These are phyloP conservation scores for Cicer chorassanicum DNA, from an alignment of 306 rosid genomes.

Conservation along the genomic window DNA sequence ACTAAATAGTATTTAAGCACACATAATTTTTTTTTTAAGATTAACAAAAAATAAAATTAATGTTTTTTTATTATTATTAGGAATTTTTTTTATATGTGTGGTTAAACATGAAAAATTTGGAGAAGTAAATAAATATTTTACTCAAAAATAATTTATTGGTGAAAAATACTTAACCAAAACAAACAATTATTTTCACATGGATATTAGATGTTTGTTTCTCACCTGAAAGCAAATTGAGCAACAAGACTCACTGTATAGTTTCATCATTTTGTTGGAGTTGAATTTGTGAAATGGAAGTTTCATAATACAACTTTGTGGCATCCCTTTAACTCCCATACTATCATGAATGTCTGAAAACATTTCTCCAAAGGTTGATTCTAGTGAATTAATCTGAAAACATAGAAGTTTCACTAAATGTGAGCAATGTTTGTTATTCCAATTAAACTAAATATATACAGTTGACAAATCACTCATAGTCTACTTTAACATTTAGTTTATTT, in stretches of 20 bases:
- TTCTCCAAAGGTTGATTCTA: constrained; percentile 43
- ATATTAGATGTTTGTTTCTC: constrained; percentile 7
- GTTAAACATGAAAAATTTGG: background rate
- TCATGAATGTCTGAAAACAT: constrained; percentile 48
- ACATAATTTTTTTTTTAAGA: too few relatives aligned
- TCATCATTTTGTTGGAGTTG: constrained; percentile 30
- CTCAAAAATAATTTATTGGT: too few relatives aligned
- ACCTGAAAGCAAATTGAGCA: constrained; percentile 61
- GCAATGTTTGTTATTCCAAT: constrained; percentile 6
- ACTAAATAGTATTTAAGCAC: too few relatives aligned
- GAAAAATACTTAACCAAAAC: too few relatives aligned
- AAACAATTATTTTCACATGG: background rate
- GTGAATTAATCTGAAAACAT: constrained; percentile 44
- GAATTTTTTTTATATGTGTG: too few relatives aligned
- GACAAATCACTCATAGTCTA: background rate
- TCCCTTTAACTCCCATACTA: constrained; percentile 32
- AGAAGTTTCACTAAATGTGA: constrained; percentile 16
- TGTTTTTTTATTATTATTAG: too few relatives aligned
- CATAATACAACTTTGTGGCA: constrained; percentile 40
- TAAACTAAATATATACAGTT: background rate
- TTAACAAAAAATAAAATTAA: too few relatives aligned
- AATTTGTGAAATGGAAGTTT: constrained; percentile 47
- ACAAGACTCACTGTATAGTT: constrained; percentile 36
- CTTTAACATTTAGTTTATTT: background rate
- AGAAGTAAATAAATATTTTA: background rate